Evolutionary conservation across 2,329 filamentous ascomycete genomes (phyloP).

Genomic region (Stagonosporopsis chrysanthemi): DNA sequence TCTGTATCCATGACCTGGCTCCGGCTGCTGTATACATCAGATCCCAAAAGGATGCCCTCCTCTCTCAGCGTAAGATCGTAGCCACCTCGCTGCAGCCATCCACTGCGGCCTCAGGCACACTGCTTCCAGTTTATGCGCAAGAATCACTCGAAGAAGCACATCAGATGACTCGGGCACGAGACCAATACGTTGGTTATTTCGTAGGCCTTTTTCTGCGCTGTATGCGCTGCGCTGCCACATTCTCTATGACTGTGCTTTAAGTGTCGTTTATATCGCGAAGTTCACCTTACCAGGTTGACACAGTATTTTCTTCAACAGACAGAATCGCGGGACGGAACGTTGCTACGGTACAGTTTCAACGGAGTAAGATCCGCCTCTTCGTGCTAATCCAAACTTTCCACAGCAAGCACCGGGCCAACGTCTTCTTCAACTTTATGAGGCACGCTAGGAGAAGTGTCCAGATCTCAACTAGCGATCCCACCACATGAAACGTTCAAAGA

Average conservation of each 20-base stretch:
- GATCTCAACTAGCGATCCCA: background rate
- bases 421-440: constrained; percentile 1
- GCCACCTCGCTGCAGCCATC: background rate
- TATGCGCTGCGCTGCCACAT: background rate
- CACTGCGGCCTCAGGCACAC: background rate
- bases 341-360: background rate
- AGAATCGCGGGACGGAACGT: constrained; percentile 3
- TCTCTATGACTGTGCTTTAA: background rate
- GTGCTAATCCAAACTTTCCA: background rate
- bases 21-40: background rate
- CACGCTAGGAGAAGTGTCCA: constrained; percentile 1
- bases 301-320: background rate
- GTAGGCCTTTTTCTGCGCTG: background rate
- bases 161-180: background rate
- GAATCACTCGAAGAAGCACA: background rate
- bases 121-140: background rate
- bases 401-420: constrained; percentile 2
- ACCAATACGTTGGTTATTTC: background rate
- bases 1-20: background rate
- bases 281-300: constrained; percentile 1
- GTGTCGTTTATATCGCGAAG: background rate
- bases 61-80: background rate
- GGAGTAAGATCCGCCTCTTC: constrained; percentile 12
- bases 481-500: background rate
- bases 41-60: background rate